Base-by-base conservation (phyloP, 768 basidiomycete species). In the Trametes villosa region DNA sequence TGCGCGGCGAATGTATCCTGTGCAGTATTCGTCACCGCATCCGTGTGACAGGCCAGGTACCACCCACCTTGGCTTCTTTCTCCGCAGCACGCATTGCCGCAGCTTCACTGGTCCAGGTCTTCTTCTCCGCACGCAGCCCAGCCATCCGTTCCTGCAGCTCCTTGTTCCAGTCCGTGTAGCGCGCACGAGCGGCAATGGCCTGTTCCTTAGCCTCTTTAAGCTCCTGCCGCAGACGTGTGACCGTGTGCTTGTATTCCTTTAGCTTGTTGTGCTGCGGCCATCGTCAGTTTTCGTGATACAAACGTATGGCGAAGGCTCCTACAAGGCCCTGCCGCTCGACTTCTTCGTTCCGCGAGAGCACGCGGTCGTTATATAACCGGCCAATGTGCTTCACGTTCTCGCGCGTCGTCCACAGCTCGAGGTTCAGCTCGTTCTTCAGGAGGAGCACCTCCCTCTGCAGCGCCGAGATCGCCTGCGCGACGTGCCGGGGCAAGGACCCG, bases 301-400 rank as follows among this genome's bases (percentile, higher is more conserved):
- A 9, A n/a, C n/a, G n/a, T n/a, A n/a, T n/a, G n/a, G n/a, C n/a
- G 20, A 3, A 11, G 11, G 15, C 2, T 74, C 86, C 62, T 70
- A 94, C 93, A 76, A 94, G 73, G 18, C 86, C 86, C 72, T 94
- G 93, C 36, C 91, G 79, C 71, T 95, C 93, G 4, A 83, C 83
- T 71, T 95, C 93, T 26, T 89, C 90, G 46, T 84, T 87, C 68
- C 83, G 84, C 59, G 88, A 85, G 36, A 89, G 72, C 24, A 91
- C 84, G 31, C 85, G 86, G 64, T 91, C 87, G 64, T 88, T 83
- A 67, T 91, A 88, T 42, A 94, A 75, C 40, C 87, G 81, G n/a
- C 88, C 90, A 50, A 95, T 89, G 68, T 94, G 91, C 69, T 86
- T 85, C 52, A 89, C 82, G 59, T 92, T 92, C 73, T 93, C 87